A percentile compares a stretch with the other conserved stretches of the same genome.
Conservation (phyloP, 2,329 filamentous ascomycete species). For the Trichoderma semiorbis region DNA sequence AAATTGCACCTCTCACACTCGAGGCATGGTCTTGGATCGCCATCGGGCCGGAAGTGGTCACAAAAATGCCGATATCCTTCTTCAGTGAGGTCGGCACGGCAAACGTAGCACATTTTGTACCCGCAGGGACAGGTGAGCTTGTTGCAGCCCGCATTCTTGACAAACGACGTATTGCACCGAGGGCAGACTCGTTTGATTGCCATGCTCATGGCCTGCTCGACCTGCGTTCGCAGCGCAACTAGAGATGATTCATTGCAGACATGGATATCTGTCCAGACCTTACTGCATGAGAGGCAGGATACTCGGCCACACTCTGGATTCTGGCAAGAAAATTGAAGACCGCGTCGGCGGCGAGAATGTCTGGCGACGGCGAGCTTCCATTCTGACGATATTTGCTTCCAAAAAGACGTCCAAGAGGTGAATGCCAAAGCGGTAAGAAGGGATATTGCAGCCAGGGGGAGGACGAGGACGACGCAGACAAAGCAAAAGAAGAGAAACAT, state of each 20-base stretch:
- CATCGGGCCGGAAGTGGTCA: slow-evolving; percentile 84
- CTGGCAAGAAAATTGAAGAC: slow-evolving; percentile 74
- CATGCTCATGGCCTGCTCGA: slow-evolving; percentile 89
- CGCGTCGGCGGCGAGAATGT: slow-evolving; percentile 66
- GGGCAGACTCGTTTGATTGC: slow-evolving; percentile 95
- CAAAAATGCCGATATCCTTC: slow-evolving; percentile 94
- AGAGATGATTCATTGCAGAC: slow-evolving; percentile 82
- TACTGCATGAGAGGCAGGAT: slow-evolving; percentile 79
- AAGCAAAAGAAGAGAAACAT: slow-evolving; percentile 52
- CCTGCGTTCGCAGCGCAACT: slow-evolving; percentile 77
- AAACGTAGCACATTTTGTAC: slow-evolving; percentile 98
- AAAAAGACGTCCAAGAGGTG: slow-evolving; percentile 41
- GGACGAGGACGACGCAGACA: slow-evolving; percentile 52
- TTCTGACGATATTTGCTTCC: slow-evolving; percentile 41
- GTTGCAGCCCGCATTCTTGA: slow-evolving; percentile 93
- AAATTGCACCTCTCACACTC: slow-evolving; percentile 81
- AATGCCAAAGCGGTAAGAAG: slow-evolving; percentile 44
- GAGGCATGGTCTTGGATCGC: slow-evolving; percentile 65
- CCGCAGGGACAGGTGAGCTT: slow-evolving; percentile 94
- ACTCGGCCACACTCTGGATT: slow-evolving; percentile 62
- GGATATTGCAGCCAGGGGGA: slow-evolving; percentile 49
- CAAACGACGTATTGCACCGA: slow-evolving; percentile 83
- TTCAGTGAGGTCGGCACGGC: slow-evolving; percentile 68
- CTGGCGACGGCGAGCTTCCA: slow-evolving; percentile 61
- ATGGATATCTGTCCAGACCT: slow-evolving; percentile 84